These are phyloP conservation scores for Yarrowia yakushimensis DNA, from an alignment of 805 yeast species.

Conservation along the genomic window DNA sequence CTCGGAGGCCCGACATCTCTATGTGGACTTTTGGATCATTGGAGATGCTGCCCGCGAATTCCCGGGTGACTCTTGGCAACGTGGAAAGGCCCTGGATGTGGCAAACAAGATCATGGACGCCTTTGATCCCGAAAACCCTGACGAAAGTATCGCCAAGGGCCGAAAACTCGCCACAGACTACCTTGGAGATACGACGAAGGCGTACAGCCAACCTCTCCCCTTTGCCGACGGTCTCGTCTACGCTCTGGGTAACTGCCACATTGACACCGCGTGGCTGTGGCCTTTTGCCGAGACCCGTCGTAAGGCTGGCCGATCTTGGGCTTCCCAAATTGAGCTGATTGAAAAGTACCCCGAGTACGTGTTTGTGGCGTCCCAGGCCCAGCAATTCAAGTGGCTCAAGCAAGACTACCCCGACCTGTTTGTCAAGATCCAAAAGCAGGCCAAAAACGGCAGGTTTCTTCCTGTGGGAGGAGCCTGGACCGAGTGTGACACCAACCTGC, in stretches of 20 bases:
- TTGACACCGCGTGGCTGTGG: slow-evolving; percentile 99
- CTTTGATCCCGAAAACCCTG: slow-evolving; percentile 67
- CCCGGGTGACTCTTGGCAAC: slow-evolving; percentile 71
- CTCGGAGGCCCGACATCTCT: slow-evolving; percentile 70
- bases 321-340: slow-evolving; percentile 80
- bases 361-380: slow-evolving; percentile 94
- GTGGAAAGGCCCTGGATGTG: slow-evolving; percentile 74
- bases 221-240: slow-evolving; percentile 43
- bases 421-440: slow-evolving; percentile 53
- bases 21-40: slow-evolving; percentile 79
- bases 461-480: slow-evolving; percentile 99
- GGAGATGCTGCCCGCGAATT: slow-evolving; percentile 90
- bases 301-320: slow-evolving; percentile 92
- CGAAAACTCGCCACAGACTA: slow-evolving; percentile 60
- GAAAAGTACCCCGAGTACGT: slow-evolving; percentile 88
- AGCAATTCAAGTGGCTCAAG: slow-evolving; percentile 89
- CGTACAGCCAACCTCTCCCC: not conserved
- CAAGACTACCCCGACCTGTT: slow-evolving; percentile 82
- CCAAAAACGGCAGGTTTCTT: slow-evolving; percentile 68
- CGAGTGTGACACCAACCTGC: slow-evolving; percentile 93
- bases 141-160: slow-evolving; percentile 54
- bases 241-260: slow-evolving; percentile 93
- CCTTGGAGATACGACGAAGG: slow-evolving; percentile 50
- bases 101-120: slow-evolving; percentile 78
- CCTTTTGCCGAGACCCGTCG: slow-evolving; percentile 97